Conservation (phyloP, 306 rosid genomes). For the Lathyrus sativus region DNA sequence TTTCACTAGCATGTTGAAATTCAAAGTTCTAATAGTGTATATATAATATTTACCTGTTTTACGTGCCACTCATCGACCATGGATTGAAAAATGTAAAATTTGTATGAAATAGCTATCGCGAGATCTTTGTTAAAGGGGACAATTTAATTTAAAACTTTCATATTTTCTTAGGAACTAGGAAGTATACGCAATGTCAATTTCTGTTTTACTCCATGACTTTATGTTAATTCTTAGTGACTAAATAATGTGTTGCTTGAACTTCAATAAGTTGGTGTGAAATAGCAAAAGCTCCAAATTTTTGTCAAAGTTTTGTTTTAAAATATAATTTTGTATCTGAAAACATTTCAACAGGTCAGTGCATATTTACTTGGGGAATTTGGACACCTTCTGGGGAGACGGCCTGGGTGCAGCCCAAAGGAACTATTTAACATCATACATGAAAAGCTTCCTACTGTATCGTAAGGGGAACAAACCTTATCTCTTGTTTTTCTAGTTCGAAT, state of each 20-base stretch:
- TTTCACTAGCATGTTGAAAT: conserved; percentile 25
- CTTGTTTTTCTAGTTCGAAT: conserved; percentile 13
- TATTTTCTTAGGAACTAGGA: conserved; percentile 24
- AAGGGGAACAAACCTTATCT: conserved; percentile 44
- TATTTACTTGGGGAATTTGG: conserved; percentile 98
- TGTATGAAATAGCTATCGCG: conserved; percentile 8
- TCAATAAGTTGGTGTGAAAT: conserved; percentile 30
- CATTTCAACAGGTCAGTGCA: conserved; percentile 86
- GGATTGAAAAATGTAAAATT: conserved; percentile 35
- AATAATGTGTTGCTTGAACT: conserved; percentile 24
- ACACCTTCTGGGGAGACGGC: conserved; percentile 89
- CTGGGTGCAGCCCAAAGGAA: conserved; percentile 91
- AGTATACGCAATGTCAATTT: conserved; percentile 29
- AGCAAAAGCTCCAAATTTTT: conserved; percentile 14
- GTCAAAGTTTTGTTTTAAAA: conserved; percentile 11
- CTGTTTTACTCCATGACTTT: conserved; percentile 22
- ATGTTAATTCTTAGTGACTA: conserved; percentile 26
- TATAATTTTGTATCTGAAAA: conserved; percentile 31
- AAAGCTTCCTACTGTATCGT: conserved; percentile 98
- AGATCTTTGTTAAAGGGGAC: conserved; percentile 20
- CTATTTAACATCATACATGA: conserved; percentile 84
- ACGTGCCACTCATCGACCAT: conserved; percentile 14
- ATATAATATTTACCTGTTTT: conserved; percentile 5
- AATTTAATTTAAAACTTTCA: conserved; percentile 20
- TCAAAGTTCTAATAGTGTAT: conserved; percentile 15